A percentile compares a stretch with the other conserved stretches of the same genome.
phyloP scores from a whole-genome alignment of 2,329 filamentous ascomycete genomes.

The Blastomyces silverae region DNA sequence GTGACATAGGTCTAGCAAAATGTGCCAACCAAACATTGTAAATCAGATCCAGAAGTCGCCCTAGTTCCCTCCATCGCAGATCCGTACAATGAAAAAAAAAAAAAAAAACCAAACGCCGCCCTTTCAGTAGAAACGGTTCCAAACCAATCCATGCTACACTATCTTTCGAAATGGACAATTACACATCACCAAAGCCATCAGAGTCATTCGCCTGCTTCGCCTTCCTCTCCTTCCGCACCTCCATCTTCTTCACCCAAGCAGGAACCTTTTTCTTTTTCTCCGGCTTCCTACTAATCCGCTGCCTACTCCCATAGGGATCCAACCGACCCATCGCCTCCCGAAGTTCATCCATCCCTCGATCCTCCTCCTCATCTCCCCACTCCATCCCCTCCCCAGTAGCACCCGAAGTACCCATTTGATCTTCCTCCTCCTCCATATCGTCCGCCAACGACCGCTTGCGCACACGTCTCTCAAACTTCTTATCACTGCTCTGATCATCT shows the following conservation, averaged over 20 bases:
- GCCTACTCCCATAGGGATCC: background rate
- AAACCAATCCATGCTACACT: background rate
- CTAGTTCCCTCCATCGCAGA: background rate
- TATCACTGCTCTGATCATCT: constrained; percentile 38
- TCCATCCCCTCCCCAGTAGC: constrained; percentile 9
- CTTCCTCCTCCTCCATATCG: constrained; percentile 22
- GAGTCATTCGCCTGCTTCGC: constrained; percentile 37
- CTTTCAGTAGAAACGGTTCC: background rate
- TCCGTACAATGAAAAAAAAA: background rate
- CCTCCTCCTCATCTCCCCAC: constrained; percentile 17
- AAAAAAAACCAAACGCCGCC: background rate
- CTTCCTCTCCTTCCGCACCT: constrained; percentile 40
- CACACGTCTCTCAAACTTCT: constrained; percentile 25
- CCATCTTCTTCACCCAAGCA: constrained; percentile 41
- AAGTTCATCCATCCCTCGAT: background rate
- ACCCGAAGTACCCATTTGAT: constrained; percentile 21
- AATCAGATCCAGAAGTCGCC: background rate
- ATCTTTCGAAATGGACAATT: background rate
- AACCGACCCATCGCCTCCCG: constrained; percentile 3
- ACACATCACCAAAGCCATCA: background rate
- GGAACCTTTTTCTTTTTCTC: constrained; percentile 26
- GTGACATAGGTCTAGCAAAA: background rate
- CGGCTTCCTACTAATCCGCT: constrained; percentile 4
- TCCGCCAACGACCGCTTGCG: constrained; percentile 26
- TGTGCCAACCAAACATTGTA: background rate